Base-by-base conservation (phyloP, 331 rosid species). In the Pyrus hybrid region DNA sequence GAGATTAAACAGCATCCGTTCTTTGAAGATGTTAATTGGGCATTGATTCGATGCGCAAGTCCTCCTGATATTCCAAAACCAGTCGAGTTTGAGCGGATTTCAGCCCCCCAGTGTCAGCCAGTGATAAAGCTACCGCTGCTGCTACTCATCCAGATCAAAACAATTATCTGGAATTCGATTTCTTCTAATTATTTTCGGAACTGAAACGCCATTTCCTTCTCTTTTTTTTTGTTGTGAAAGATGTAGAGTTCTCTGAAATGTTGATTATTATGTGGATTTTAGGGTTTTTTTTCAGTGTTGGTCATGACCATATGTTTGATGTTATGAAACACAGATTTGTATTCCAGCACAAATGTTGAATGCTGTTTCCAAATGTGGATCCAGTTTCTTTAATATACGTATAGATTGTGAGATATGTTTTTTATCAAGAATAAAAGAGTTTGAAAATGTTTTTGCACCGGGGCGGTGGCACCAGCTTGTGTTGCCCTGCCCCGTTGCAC, bases 1-100 rank as follows among this genome's bases (percentile, higher is more conserved):
- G 89, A 86, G 82, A 81, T 86, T 30, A 86, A 83, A 60, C 89
- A 85, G 49, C 89, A 85, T 47, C 87, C 89, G 13, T 86, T 86
- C 78, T 86, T 86, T 12, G 87, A 86, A 76, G 86, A 86, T 49
- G 79, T 86, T 37, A 83, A 86, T 33, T 86, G 89, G 89, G 89
- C 89, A 3, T 35, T 86, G 77, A 83, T 86, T 25, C 78, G 90
- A 49, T 83, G 90, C 74, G 90, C 89, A 11, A 86, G 85, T 73
- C 89, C 89, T 1, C 88, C 85, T 3, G 88, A 87, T 60, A 72
- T 82, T 37, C 88, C 90, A 28, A 84, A 74, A 67, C 83, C 84
- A 1, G 74, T 84, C 2, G 88, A 87, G 75, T 69, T 76, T 58
- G 84, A 84, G 75, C 72, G 73, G 53, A 62, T 84, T 76, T 86